Evolutionary conservation across 2,329 filamentous ascomycete genomes (phyloP).

Genomic region (Cordyceps farinosa): DNA sequence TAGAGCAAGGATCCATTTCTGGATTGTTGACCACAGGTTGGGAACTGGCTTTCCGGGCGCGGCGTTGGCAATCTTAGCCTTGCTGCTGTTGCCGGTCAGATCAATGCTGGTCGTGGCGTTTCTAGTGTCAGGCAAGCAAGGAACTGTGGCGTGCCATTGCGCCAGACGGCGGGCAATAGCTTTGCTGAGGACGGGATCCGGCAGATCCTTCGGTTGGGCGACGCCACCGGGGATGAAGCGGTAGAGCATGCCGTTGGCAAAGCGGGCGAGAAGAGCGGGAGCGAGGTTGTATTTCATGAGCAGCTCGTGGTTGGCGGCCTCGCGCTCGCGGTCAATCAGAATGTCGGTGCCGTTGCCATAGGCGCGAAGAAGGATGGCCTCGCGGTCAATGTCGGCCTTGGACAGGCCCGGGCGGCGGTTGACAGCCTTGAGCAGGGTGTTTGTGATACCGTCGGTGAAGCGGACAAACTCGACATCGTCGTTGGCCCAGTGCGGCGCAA

Average conservation of each 20-base stretch:
- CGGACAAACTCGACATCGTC: constrained; percentile 78
- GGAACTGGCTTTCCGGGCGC: constrained; percentile 69
- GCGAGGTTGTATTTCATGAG: constrained; percentile 81
- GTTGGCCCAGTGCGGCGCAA: constrained; percentile 79
- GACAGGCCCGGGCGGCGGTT: constrained; percentile 65
- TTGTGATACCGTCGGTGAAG: constrained; percentile 98
- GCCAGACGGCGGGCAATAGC: constrained; percentile 81
- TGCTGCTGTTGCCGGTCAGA: constrained; percentile 28
- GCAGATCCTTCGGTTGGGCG: constrained; percentile 76
- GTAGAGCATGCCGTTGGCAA: constrained; percentile 95
- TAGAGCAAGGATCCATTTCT: constrained; percentile 89
- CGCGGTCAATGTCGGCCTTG: constrained; percentile 69
- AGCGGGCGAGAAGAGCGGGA: constrained; percentile 82
- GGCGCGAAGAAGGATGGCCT: constrained; percentile 84
- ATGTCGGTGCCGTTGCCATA: constrained; percentile 94
- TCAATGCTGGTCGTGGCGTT: constrained; percentile 27
- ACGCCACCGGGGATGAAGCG: constrained; percentile 79
- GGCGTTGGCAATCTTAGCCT: constrained; percentile 45
- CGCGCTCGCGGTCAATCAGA: constrained; percentile 91
- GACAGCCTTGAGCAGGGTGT: constrained; percentile 79
- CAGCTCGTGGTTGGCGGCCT: constrained; percentile 75
- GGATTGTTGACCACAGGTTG: constrained; percentile 92
- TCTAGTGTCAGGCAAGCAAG: constrained; percentile 46
- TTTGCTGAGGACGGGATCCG: constrained; percentile 69
- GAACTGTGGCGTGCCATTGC: constrained; percentile 83